A percentile compares a stretch with the other conserved stretches of the same genome.
phyloP scores from a whole-genome alignment of 495 filamentous ascomycete species.

The Penicillium chermesinum region DNA sequence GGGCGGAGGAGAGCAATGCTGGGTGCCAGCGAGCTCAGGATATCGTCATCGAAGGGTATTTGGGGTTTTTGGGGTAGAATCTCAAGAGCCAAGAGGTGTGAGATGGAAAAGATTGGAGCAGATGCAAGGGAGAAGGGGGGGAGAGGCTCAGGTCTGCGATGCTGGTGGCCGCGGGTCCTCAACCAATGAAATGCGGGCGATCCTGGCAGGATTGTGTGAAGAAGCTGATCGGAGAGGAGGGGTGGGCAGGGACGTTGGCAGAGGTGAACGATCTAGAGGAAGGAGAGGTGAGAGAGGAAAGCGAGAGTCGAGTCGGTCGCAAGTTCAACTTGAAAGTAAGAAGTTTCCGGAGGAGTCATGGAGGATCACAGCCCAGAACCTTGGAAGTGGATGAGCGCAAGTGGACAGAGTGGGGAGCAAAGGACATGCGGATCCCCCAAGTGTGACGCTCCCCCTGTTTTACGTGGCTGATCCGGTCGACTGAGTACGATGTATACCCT shows the following conservation, averaged over 20 bases:
- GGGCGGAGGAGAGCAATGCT: conserved; percentile 13
- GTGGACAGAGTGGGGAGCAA: conserved; percentile 7
- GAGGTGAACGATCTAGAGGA: background rate
- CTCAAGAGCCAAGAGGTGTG: conserved; percentile 6
- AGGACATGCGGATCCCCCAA: background rate
- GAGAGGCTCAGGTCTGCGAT: conserved; percentile 16
- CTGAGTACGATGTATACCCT: background rate
- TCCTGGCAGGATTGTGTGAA: conserved; percentile 21
- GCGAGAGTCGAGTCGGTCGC: background rate
- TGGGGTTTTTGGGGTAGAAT: conserved; percentile 1
- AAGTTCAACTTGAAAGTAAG: background rate
- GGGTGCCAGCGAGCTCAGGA: conserved; percentile 9
- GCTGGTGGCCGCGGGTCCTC: conserved; percentile 11
- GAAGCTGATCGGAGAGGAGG: background rate
- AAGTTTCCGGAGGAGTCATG: background rate
- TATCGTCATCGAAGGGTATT: conserved; percentile 18
- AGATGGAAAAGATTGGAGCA: conserved; percentile 3
- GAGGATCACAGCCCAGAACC: background rate
- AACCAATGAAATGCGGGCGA: conserved; percentile 17
- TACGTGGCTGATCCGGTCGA: background rate
- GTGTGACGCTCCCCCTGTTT: background rate
- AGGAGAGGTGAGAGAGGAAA: background rate
- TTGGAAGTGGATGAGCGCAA: background rate
- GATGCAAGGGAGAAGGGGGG: conserved; percentile 26
- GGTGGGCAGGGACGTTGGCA: background rate